Percentiles rank a stretch among this genome's conserved stretches.
Evolutionary conservation across 169 alveolate species (phyloP).

Genomic region (Cryptosporidium felis): DNA sequence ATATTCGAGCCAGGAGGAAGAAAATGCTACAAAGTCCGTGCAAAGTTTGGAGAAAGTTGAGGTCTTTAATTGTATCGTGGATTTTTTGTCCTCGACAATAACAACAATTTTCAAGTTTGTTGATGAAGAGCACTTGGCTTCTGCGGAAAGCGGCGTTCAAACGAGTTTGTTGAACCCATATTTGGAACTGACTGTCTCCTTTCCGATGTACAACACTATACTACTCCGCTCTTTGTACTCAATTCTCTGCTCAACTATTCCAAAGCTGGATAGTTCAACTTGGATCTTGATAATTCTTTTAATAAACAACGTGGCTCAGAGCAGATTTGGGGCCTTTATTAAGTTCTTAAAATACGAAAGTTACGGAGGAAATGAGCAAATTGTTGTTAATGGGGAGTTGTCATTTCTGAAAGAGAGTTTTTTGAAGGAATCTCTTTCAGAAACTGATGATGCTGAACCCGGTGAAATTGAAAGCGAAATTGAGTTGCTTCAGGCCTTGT

Average conservation of each 20-base stretch:
- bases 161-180: slow-evolving; percentile 24
- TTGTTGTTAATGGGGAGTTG: background rate
- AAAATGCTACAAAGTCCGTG: background rate
- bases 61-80: slow-evolving; percentile 15
- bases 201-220: slow-evolving; percentile 29
- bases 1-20: background rate
- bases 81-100: slow-evolving; percentile 48
- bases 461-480: background rate
- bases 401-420: too few species aligned
- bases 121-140: background rate
- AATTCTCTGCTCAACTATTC: slow-evolving; percentile 34
- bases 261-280: slow-evolving; percentile 44
- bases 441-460: background rate
- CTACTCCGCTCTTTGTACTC: slow-evolving; percentile 39
- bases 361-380: background rate
- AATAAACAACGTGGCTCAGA: background rate
- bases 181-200: background rate
- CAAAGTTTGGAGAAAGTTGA: background rate
- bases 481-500: slow-evolving; percentile 25
- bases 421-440: background rate
- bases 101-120: slow-evolving; percentile 24
- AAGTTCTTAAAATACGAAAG: slow-evolving; percentile 4
- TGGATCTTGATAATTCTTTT: slow-evolving; percentile 27
- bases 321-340: background rate
- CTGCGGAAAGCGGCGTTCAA: background rate